Base-by-base conservation (phyloP, 345 rosid species). In the Boechera stricta region DNA sequence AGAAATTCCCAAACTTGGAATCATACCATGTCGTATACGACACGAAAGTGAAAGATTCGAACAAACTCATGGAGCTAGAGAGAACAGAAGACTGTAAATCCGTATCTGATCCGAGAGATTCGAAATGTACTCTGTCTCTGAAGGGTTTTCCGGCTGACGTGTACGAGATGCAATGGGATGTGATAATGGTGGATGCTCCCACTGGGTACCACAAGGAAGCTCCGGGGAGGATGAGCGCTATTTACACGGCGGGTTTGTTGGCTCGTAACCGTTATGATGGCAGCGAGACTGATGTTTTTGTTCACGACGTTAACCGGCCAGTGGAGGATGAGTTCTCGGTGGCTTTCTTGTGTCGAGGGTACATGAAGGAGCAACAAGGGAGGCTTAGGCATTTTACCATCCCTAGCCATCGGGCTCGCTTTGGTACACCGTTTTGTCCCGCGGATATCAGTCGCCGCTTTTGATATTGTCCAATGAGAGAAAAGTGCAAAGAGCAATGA, bases 1-100 rank as follows among this genome's bases (percentile, higher is more conserved):
- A 69, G 10, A 80, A 86, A 52, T 85, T 87, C 44, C 91, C 94
- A 11, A 84, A 60, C 81, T 73, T 89, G 6, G 91, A 87, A 68
- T 72, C 91, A 1, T 84, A 90, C 78, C 89, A 90, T 53, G 98
- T 88, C 8, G 71, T 71, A 49, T 49, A 49, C 54, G 5, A 49
- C 54, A 49, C 54, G 2, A 49, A 49, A 49, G 54, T 49, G 11
- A 49, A 49, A 49, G 54, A 49, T 8, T 49, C 54, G 2, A 49
- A 18, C 28, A 49, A 49, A 5, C 54, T 49, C 10, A 49, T 49
- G 11, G 54, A 49, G 54, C 54, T 49, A 49, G 11, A 49, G 54
- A 49, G 28, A 18, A 49, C 54, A 49, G 5, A 18, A 26, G 11
- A 9, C 7, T 49, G 54, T 2, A 18, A 49, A 49, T 10, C 28